These are phyloP conservation scores for Myxozyma mucilagina DNA, from an alignment of 805 yeast species.

Conservation along the genomic window DNA sequence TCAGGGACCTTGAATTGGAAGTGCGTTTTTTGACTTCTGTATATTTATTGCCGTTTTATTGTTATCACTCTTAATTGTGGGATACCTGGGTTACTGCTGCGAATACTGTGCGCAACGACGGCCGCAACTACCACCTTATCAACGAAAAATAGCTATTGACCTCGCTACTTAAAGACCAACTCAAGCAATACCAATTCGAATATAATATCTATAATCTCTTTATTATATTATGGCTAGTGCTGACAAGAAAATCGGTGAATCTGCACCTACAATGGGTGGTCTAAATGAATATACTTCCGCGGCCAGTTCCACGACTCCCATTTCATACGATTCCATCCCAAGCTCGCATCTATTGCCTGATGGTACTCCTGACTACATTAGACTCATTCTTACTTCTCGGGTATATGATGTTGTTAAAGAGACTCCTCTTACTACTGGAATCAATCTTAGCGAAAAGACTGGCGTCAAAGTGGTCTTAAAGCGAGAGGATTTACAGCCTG, in stretches of 20 bases:
- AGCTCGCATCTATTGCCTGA: conserved; percentile 32
- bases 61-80: no score
- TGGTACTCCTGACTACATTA: conserved; percentile 89
- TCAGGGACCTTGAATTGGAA: no score
- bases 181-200: background rate
- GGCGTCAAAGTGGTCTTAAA: conserved; percentile 77
- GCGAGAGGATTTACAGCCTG: conserved; percentile 92
- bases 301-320: conserved; percentile 1
- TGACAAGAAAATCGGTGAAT: conserved; percentile 6
- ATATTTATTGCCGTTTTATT: background rate
- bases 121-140: no score
- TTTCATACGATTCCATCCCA: conserved; percentile 21
- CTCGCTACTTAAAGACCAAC: no score
- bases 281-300: conserved; percentile 19
- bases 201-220: background rate
- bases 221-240: background rate
- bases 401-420: conserved; percentile 95
- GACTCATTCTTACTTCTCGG: conserved; percentile 83
- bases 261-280: conserved; percentile 9
- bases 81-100: no score
- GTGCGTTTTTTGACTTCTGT: background rate
- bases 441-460: conserved; percentile 69
- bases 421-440: conserved; percentile 78
- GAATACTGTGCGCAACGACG: no score
- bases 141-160: no score